A percentile compares a stretch with the other conserved stretches of the same genome.
Conservation (phyloP, 2,329 filamentous ascomycete species). For the Trichoderma polysporum region DNA sequence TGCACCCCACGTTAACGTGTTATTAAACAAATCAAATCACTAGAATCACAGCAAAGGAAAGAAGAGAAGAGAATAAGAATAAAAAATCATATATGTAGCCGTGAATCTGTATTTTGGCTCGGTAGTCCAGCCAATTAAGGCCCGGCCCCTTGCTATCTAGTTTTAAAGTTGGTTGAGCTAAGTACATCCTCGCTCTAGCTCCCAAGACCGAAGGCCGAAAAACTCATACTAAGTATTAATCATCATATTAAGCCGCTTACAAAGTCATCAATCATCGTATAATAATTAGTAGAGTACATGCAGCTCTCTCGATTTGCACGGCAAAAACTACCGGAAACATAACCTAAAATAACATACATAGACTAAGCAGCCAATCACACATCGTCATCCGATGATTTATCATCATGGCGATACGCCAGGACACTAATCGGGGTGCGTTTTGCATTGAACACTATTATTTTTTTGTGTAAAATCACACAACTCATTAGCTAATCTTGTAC, state of each 20-base stretch:
- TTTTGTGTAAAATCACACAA: neutral
- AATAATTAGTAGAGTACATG: neutral
- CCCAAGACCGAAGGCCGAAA: too few relatives aligned
- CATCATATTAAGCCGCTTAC: slow-evolving; percentile 8
- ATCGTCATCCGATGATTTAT: slow-evolving; percentile 17
- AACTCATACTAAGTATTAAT: too few relatives aligned
- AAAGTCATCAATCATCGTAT: slow-evolving; percentile 4
- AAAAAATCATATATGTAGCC: neutral
- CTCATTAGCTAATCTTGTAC: neutral
- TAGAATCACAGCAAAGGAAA: neutral
- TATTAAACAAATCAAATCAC: neutral
- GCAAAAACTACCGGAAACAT: neutral
- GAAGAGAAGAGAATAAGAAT: neutral
- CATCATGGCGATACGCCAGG: slow-evolving; percentile 9
- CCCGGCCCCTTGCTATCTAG: too few relatives aligned
- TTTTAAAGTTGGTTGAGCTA: neutral
- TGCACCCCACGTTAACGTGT: neutral
- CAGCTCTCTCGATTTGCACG: neutral
- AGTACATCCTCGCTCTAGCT: slow-evolving; percentile 12
- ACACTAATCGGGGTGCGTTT: slow-evolving; percentile 23
- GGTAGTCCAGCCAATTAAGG: neutral
- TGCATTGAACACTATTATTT: slow-evolving; percentile 26
- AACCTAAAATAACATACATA: neutral
- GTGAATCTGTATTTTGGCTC: neutral
- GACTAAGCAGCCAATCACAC: neutral